phyloP scores from a whole-genome alignment of 345 rosid species.

The Mangifera indica region DNA sequence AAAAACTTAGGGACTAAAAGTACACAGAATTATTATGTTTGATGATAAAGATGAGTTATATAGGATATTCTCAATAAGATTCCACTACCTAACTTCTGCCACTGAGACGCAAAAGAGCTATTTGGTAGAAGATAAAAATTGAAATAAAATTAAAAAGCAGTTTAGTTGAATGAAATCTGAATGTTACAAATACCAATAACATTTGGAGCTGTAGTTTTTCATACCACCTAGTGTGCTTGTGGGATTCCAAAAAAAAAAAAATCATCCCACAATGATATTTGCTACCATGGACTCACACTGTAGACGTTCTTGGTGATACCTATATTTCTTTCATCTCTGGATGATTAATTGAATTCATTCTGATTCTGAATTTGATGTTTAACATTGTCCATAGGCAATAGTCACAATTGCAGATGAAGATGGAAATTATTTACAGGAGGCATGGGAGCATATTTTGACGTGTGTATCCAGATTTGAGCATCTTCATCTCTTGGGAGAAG shows the following conservation, averaged over 20 bases:
- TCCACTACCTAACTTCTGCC: neutral
- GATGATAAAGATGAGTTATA: neutral
- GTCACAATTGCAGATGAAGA: conserved; percentile 96
- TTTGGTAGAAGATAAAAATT: neutral
- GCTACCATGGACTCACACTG: neutral
- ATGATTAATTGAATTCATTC: neutral
- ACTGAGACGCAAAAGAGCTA: neutral
- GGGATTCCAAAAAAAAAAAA: neutral
- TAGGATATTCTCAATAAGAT: neutral
- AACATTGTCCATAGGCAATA: conserved; percentile 60
- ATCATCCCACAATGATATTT: neutral
- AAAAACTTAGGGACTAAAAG: too few relatives aligned
- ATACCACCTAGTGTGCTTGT: neutral
- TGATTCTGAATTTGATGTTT: conserved; percentile 15
- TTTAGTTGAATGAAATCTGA: too few relatives aligned
- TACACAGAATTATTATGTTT: neutral
- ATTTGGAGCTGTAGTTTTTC: too few relatives aligned
- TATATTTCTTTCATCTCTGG: neutral
- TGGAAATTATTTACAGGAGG: conserved; percentile 99
- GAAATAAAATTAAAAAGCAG: too few relatives aligned
- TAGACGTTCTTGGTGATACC: neutral
- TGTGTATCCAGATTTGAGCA: conserved; percentile 99
- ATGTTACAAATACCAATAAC: too few relatives aligned
- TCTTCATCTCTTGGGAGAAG: conserved; percentile 97
- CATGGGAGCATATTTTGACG: conserved; percentile 99